Evolutionary conservation across 495 filamentous ascomycete genomes (phyloP).

Genomic region (Lichina pygmaea): DNA sequence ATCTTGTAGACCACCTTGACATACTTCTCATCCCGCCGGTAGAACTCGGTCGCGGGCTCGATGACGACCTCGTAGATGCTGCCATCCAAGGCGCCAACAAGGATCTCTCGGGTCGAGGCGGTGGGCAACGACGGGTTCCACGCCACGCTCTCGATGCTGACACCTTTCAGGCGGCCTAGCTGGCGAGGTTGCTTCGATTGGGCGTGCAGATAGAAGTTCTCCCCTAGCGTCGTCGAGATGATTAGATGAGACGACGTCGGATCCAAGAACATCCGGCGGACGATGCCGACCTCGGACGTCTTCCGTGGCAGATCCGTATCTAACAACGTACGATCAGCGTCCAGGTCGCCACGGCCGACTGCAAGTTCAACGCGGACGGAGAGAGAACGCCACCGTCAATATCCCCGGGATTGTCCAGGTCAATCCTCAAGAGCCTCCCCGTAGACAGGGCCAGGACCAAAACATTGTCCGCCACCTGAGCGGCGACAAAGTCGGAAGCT

Average conservation of each 20-base stretch:
- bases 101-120: constrained; percentile 81
- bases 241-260: constrained; percentile 86
- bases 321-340: constrained; percentile 8
- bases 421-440: constrained; percentile 73
- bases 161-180: constrained; percentile 58
- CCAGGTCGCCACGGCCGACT: not conserved
- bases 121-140: constrained; percentile 97
- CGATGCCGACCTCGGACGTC: constrained; percentile 65
- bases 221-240: constrained; percentile 68
- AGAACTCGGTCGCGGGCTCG: constrained; percentile 80
- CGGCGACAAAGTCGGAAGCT: constrained; percentile 80
- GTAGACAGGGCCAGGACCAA: constrained; percentile 72
- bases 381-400: constrained; percentile 47
- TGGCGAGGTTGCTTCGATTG: constrained; percentile 71
- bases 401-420: constrained; percentile 76
- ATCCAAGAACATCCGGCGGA: constrained; percentile 87
- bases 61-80: constrained; percentile 91
- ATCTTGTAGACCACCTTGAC: constrained; percentile 53
- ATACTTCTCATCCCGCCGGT: constrained; percentile 82
- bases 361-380: no score
- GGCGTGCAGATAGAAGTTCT: constrained; percentile 94
- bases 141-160: constrained; percentile 64
- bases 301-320: constrained; percentile 96
- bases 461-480: constrained; percentile 93
- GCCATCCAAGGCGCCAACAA: constrained; percentile 74